Evolutionary conservation across 2,329 filamentous ascomycete species (phyloP).

Genomic region (Microdochium trichocladiopsis): DNA sequence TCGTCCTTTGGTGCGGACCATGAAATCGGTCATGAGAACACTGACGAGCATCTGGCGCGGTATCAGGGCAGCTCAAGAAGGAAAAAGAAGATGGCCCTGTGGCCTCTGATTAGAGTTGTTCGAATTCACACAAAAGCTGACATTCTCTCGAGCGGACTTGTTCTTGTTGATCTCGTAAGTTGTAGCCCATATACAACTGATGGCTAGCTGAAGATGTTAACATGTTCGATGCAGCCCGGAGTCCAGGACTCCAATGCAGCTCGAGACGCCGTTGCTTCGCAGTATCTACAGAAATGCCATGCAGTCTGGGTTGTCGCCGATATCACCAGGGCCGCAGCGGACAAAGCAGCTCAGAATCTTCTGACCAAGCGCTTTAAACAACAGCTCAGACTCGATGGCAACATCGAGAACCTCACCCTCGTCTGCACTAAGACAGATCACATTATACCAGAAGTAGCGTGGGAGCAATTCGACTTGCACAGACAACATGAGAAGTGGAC

Average conservation of each 20-base stretch:
- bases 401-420: slow-evolving; percentile 46
- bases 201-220: slow-evolving; percentile 5
- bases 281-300: slow-evolving; percentile 54
- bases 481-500: neutral
- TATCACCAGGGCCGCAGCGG: slow-evolving; percentile 52
- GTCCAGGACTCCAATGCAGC: slow-evolving; percentile 54
- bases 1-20: no score
- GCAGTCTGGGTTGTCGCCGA: slow-evolving; percentile 56
- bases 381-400: slow-evolving; percentile 52
- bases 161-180: slow-evolving; percentile 46
- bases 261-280: slow-evolving; percentile 46
- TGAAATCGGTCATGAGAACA: no score
- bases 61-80: neutral
- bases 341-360: slow-evolving; percentile 49
- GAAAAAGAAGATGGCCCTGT: slow-evolving; percentile 21
- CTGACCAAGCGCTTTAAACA: slow-evolving; percentile 49
- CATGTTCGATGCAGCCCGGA: slow-evolving; percentile 32
- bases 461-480: neutral
- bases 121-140: slow-evolving; percentile 41
- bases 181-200: neutral
- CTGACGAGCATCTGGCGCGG: no score
- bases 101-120: slow-evolving; percentile 33
- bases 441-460: slow-evolving; percentile 21
- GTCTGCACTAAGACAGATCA: slow-evolving; percentile 59
- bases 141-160: slow-evolving; percentile 43